Conservation (phyloP, 2,329 filamentous ascomycete genomes). For the Raffaelea albimanens region DNA sequence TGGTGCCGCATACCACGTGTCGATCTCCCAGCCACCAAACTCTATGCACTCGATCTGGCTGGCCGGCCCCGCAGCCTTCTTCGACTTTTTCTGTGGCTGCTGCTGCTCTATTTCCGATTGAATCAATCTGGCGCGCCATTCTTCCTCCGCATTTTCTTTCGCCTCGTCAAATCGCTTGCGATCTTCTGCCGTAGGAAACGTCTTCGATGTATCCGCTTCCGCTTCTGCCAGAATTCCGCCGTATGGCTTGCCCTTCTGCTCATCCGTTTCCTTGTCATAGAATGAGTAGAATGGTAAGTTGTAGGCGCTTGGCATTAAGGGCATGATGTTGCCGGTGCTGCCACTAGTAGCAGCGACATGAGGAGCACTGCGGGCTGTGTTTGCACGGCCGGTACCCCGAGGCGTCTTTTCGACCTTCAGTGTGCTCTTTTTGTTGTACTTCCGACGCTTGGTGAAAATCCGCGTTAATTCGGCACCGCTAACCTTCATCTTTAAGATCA, state of each 20-base stretch:
- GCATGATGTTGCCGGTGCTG: conserved; percentile 4
- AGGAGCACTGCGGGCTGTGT: conserved; percentile 18
- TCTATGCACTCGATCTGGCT: conserved; percentile 99
- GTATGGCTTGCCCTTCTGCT: conserved; percentile 86
- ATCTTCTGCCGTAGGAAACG: conserved; percentile 70
- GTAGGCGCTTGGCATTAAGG: conserved; percentile 29
- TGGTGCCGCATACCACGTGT: conserved; percentile 97
- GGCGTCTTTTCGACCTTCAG: conserved; percentile 21
- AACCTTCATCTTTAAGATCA: conserved; percentile 51
- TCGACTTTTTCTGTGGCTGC: conserved; percentile 52
- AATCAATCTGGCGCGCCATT: conserved; percentile 65
- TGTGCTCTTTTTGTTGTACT: conserved; percentile 39
- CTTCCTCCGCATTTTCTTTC: conserved; percentile 82
- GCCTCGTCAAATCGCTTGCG: conserved; percentile 82
- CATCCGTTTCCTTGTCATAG: conserved; percentile 79
- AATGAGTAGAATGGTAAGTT: conserved; percentile 80
- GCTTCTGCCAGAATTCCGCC: conserved; percentile 83
- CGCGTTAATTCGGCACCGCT: conserved; percentile 48
- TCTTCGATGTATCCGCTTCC: conserved; percentile 86
- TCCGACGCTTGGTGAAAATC: conserved; percentile 50
- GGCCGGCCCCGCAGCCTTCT: conserved; percentile 73
- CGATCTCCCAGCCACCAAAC: conserved; percentile 94
- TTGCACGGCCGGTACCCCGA: conserved; percentile 26
- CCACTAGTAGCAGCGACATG: conserved; percentile 21
- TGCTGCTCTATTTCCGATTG: conserved; percentile 61